Base-by-base conservation (phyloP, 2,329 filamentous ascomycete species). In the Trichoderma asperellum region DNA sequence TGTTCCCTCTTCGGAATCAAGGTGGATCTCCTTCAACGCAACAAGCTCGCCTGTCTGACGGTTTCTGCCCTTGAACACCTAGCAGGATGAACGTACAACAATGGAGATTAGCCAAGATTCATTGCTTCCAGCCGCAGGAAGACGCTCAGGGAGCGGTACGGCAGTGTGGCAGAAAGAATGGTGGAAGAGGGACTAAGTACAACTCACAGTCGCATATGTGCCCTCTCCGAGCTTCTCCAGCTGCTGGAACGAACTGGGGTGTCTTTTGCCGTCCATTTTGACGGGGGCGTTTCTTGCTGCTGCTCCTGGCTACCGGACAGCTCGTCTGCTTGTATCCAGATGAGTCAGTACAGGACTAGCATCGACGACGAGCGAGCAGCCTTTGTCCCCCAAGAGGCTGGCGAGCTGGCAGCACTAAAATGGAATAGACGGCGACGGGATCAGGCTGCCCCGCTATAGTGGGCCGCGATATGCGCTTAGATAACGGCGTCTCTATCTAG, bases 51-150 rank as follows among this genome's bases (percentile, higher is more conserved):
- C 96, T 0, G 96, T 98, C 81, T 98, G 94, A 75, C 96, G 89
- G 81, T 99, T 99, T 73, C 95, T 92, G 71, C 96, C 96, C 85
- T 99, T 97, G 88, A 98, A 99, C 56, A 99, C 94, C 94, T 97
- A 76, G n/a, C 24, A 56, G 24, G 11, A 47, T 49, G 47, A 8
- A 55, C 29, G 5, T 21, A 24, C 35, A 14, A 3, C 11, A 24
- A 35, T 10, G 21, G 7, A 6, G 24, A 29, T 55, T 32, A 68
- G 56, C 34, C 40, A 32, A 57, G 29, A 21, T 12, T 8, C 52
- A 8, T 27, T 12, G 21, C 18, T 61, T 24, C 56, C 1, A 21
- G 16, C 14, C 29, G 32, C 53, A 58, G 5, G 34, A 37, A 6
- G 12, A 35, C n/a, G n/a, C 47, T 49, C 8, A 21, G 47, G 21